These are phyloP conservation scores for Candida lessepsii DNA, from an alignment of 805 yeast genomes.

Conservation along the genomic window DNA sequence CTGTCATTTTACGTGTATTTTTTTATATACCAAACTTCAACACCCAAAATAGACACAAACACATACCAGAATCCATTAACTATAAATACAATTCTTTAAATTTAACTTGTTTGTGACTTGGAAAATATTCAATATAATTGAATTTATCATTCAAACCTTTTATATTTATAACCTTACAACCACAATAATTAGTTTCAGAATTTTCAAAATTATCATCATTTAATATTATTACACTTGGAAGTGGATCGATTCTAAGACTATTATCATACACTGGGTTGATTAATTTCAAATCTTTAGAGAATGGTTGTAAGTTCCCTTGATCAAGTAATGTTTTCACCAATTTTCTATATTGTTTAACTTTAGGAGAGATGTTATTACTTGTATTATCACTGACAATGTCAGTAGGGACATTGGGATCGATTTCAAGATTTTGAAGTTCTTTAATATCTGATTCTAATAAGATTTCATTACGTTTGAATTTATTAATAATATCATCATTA, in stretches of 20 bases:
- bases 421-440: conserved; percentile 15
- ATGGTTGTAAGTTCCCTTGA: conserved; percentile 88
- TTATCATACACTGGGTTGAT: conserved; percentile 70
- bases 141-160: conserved; percentile 44
- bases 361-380: conserved; percentile 37
- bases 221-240: conserved; percentile 65
- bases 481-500: conserved; percentile 69
- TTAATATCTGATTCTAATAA: conserved; percentile 44
- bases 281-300: conserved; percentile 58
- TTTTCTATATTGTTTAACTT: conserved; percentile 60
- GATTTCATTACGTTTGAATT: conserved; percentile 70
- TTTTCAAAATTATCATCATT: conserved; percentile 69
- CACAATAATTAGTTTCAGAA: conserved; percentile 76
- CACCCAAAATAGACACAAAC: no score
- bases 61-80: background rate
- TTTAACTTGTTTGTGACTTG: conserved; percentile 47
- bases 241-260: conserved; percentile 67
- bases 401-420: conserved; percentile 10
- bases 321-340: conserved; percentile 78
- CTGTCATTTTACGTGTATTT: no score
- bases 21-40: no score
- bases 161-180: conserved; percentile 79
- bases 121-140: conserved; percentile 72
- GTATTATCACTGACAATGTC: conserved; percentile 13
- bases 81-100: conserved; percentile 18